These are phyloP conservation scores for Viola odorata DNA, from an alignment of 345 rosid species.

Conservation along the genomic window DNA sequence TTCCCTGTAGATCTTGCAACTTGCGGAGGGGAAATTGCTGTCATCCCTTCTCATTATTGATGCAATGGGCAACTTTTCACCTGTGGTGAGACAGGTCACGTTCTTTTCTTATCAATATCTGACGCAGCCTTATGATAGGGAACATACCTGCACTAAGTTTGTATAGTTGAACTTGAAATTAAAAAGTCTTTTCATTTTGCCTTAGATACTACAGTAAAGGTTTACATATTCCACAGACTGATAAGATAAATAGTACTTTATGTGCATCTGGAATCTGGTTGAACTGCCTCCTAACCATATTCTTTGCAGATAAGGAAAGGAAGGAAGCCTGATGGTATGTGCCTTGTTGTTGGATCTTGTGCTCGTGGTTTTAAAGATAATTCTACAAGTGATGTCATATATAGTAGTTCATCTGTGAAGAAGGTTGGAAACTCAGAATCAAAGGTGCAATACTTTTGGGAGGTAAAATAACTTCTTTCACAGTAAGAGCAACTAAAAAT, in stretches of 20 bases:
- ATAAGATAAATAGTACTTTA: background rate
- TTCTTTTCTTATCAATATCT: constrained; percentile 12
- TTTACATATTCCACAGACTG: background rate
- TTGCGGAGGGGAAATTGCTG: constrained; percentile 55
- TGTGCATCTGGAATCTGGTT: background rate
- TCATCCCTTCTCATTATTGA: constrained; percentile 72
- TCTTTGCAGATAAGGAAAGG: constrained; percentile 63
- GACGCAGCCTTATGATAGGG: background rate
- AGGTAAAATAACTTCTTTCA: constrained; percentile 41
- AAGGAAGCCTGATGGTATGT: constrained; percentile 86
- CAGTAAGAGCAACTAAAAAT: background rate
- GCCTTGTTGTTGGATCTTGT: constrained; percentile 97
- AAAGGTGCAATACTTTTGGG: constrained; percentile 82
- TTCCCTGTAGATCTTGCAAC: constrained; percentile 49
- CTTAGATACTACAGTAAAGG: background rate
- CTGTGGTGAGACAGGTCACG: constrained; percentile 77
- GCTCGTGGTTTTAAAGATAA: constrained; percentile 77
- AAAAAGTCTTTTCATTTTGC: background rate
- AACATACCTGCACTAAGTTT: background rate
- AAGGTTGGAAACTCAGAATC: constrained; percentile 47
- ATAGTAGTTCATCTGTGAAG: constrained; percentile 66
- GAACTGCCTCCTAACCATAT: constrained; percentile 6
- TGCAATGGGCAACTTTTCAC: constrained; percentile 97
- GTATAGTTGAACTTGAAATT: background rate
- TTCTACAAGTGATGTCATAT: constrained; percentile 76